Evolutionary conservation across 208 protist species (phyloP), one percentile per base, ranked within the genome.

Genomic region (Acanthamoeba triangularis): DNA sequence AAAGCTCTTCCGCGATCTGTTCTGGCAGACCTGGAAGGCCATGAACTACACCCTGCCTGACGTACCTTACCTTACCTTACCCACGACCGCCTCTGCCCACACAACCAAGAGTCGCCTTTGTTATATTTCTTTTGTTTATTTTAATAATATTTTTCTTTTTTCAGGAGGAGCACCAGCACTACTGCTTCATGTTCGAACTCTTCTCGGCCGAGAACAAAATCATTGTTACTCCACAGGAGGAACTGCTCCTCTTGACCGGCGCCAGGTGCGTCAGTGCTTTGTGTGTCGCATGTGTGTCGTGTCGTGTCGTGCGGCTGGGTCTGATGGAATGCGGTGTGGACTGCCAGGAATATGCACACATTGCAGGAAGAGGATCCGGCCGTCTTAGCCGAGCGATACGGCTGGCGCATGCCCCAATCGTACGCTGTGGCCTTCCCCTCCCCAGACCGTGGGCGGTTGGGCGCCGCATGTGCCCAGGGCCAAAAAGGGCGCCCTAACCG

Each of bases 161-260:
- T n/a, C n/a, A 59, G 52, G 80, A 63, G n/a, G 52, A n/a, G 41
- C 28, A 88, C 35, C 49, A 88, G 80, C 30, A 88, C 30, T 88
- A 41, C 52, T 88, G 80, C 80, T 88, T 65, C 35, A 88, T 88
- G 80, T 88, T 88, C 41, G 80, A 88, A 28, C 80, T 88, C 30
- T 88, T 88, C 80, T 88, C 80, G 35, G 52, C 41, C 25, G 80
- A 88, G 80, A 88, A 88, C 35, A 23, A 28, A 47, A 88, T 88
- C 52, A 63, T 88, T 14, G 80, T 88, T 16, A 6, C 23, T 23
- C 80, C 80, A 1, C 41, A 63, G 25, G 52, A 65, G 44, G 80
- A 88, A 41, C 49, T 63, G 0, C 80, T 88, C 13, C 30, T 65
- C 41, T 37, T 88, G 25, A 88, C 80, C 7, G 80, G 80, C 80